Evolutionary conservation across 2,329 filamentous ascomycete species (phyloP).

Genomic region (Hypoxylon sp.): DNA sequence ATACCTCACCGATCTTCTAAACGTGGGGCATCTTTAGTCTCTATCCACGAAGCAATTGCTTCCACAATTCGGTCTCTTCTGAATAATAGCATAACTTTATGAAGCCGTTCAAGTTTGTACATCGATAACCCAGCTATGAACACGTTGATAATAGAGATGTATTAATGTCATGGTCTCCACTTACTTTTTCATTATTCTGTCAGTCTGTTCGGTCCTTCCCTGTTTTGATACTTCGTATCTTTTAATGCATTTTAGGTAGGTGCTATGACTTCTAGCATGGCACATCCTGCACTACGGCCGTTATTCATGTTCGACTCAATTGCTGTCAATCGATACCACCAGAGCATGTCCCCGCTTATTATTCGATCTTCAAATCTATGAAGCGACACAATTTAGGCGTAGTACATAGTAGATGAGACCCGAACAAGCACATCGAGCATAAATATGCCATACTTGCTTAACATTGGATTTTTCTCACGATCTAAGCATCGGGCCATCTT

Average conservation of each 20-base stretch:
- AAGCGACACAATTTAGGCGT: background rate
- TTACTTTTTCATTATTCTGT: background rate
- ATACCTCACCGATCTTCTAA: background rate
- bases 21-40: background rate
- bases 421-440: background rate
- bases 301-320: background rate
- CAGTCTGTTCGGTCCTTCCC: conserved; percentile 5
- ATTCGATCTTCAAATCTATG: background rate
- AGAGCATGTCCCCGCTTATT: background rate
- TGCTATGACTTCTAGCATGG: background rate
- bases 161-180: conserved; percentile 26
- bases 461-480: background rate
- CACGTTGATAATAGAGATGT: conserved; percentile 2
- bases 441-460: background rate
- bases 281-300: background rate
- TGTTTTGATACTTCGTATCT: conserved; percentile 32
- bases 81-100: background rate
- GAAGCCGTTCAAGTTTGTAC: background rate
- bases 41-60: background rate
- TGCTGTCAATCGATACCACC: background rate
- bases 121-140: conserved; percentile 21
- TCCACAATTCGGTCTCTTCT: background rate
- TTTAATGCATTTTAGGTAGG: background rate
- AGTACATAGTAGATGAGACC: background rate
- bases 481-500: background rate